phyloP scores from a whole-genome alignment of 768 basidiomycete genomes.

The Trichaptum fuscoviolaceum region DNA sequence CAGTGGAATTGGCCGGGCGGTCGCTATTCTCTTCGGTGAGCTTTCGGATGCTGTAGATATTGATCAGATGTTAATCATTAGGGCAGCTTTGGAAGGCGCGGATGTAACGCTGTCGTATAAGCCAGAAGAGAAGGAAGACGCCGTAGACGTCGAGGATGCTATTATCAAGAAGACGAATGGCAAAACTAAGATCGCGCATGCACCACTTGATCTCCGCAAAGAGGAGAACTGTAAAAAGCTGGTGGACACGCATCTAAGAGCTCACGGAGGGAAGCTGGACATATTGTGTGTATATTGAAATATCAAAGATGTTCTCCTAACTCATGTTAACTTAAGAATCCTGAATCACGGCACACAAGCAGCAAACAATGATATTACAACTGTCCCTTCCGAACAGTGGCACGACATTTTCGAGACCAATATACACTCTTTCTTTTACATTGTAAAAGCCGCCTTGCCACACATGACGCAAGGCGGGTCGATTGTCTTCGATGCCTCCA shows the following conservation, averaged over 20 bases:
- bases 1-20: conserved; percentile 41
- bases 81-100: conserved; percentile 30
- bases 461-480: conserved; percentile 34
- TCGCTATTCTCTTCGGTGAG: conserved; percentile 35
- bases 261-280: conserved; percentile 30
- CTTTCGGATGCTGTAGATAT: background rate
- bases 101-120: conserved; percentile 26
- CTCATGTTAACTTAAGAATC: conserved; percentile 21
- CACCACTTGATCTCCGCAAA: conserved; percentile 33
- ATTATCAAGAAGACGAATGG: conserved; percentile 35
- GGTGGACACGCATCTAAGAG: conserved; percentile 32
- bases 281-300: conserved; percentile 27
- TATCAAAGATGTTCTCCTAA: background rate
- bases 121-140: conserved; percentile 35
- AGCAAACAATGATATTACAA: conserved; percentile 30
- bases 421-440: conserved; percentile 42
- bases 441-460: conserved; percentile 40
- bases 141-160: conserved; percentile 28
- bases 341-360: conserved; percentile 42
- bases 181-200: conserved; percentile 30
- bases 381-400: conserved; percentile 38
- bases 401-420: conserved; percentile 33
- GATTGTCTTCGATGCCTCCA: conserved; percentile 42
- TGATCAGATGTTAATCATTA: background rate
- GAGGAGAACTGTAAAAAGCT: conserved; percentile 34